Base-by-base conservation (phyloP, 163 green algal species). In the Scenedesmus sp. region DNA sequence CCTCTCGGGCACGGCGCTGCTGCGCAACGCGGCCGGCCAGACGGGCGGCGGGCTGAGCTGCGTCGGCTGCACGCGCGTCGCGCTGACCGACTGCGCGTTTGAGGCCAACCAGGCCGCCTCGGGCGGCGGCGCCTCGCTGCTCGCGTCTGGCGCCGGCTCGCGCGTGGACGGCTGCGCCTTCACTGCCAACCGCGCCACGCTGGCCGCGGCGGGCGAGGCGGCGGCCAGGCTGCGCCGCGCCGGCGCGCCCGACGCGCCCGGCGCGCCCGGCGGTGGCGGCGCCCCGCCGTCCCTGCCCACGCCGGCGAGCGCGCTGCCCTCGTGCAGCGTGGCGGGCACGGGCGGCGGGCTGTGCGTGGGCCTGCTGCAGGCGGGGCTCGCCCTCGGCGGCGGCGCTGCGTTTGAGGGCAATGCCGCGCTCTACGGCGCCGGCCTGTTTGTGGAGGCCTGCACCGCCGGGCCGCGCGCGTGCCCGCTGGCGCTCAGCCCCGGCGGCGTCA, bases 341-440 rank as follows among this genome's bases (percentile, higher is more conserved):
- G 67, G 67, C 9, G 67, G 67, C 2, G 67, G 67, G 15, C 54
- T 76, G 20, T 76, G 67, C 67, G 33, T 76, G 20, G 67, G 67
- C 20, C 67, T 76, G 11, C 64, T 50, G 67, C 33, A 31, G 0
- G 36, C 67, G 44, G 51, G 56, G 29, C 64, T 76, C 6, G 5
- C 7, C 22, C 18, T 76, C 6, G 34, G 63, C 51, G 64, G 64
- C 67, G 34, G 18, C 28, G 67, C 47, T 15, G 33, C 36, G 51
- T 76, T 76, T 65, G 67, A n/a, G n/a, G n/a, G n/a, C n/a, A n/a
- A n/a, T n/a, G n/a, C n/a, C n/a, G n/a, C n/a, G n/a, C n/a, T n/a
- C n/a, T n/a, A n/a, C n/a, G n/a, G 67, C 29, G 67, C 67, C 2
- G 67, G 67, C 4, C 34, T 64, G 51, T 76, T 76, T 42, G 31